These are phyloP conservation scores for Immersiella caudata DNA, from an alignment of 495 filamentous ascomycete genomes.

Conservation along the genomic window DNA sequence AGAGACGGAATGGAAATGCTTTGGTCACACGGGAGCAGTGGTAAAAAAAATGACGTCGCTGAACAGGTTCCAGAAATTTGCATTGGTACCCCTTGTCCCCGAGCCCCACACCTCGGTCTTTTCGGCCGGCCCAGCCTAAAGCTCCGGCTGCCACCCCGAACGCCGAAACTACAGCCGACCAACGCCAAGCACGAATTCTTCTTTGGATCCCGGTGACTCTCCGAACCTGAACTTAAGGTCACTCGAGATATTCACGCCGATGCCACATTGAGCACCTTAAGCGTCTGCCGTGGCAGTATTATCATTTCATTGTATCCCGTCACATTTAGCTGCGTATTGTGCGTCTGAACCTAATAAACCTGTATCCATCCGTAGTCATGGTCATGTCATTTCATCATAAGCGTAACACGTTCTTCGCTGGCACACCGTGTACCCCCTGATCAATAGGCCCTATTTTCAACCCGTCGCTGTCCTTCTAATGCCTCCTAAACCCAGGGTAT, in stretches of 20 bases:
- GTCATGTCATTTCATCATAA: not conserved
- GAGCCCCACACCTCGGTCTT: not conserved
- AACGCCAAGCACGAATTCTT: not conserved
- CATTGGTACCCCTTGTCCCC: not conserved
- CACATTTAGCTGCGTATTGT: too few species aligned
- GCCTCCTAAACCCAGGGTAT: not conserved
- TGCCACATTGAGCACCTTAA: too few species aligned
- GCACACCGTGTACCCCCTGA: not conserved
- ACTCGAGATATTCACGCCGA: too few species aligned
- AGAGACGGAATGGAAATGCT: not conserved
- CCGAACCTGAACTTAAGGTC: too few species aligned
- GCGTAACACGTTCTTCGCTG: not conserved
- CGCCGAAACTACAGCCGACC: not conserved
- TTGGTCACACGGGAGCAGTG: not conserved
- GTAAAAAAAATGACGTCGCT: slow-evolving; percentile 12
- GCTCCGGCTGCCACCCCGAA: not conserved
- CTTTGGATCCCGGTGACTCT: too few species aligned
- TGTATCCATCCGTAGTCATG: not conserved
- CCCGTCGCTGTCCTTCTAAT: too few species aligned
- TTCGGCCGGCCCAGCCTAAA: not conserved
- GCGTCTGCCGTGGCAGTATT: too few species aligned
- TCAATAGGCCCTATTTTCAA: not conserved
- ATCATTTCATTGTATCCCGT: too few species aligned
- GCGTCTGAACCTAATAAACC: not conserved
- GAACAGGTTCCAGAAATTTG: not conserved